phyloP scores from a whole-genome alignment of 2,329 filamentous ascomycete genomes.

The Cladosporium sp. region DNA sequence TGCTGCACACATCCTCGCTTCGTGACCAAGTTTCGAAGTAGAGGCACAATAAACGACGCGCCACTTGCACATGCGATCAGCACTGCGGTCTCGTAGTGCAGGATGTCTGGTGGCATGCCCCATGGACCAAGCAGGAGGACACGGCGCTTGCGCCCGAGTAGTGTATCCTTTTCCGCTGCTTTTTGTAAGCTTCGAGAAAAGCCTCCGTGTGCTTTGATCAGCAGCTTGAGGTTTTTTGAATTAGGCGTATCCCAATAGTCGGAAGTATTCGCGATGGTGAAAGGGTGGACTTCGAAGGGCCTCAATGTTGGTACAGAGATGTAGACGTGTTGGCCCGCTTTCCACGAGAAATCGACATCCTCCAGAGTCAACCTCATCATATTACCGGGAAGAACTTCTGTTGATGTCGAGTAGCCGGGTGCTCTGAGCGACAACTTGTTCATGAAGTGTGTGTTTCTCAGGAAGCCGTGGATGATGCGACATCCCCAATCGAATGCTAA shows the following conservation, averaged over 20 bases:
- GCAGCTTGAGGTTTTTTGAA: constrained; percentile 16
- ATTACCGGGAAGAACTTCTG: constrained; percentile 47
- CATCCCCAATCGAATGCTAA: constrained; percentile 28
- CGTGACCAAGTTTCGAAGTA: constrained; percentile 54
- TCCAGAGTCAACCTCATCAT: constrained; percentile 55
- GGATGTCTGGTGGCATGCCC: constrained; percentile 35
- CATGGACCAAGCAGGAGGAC: constrained; percentile 29
- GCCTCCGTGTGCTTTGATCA: constrained; percentile 29
- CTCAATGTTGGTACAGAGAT: constrained; percentile 51
- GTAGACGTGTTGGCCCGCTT: constrained; percentile 60
- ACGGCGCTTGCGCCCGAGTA: constrained; percentile 15
- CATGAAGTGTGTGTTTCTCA: constrained; percentile 25
- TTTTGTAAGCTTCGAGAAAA: constrained; percentile 26
- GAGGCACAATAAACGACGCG: constrained; percentile 54
- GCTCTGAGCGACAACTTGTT: not conserved
- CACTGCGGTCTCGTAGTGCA: constrained; percentile 59
- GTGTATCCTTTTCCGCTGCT: constrained; percentile 17
- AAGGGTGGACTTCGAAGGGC: constrained; percentile 61
- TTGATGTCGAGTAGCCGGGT: constrained; percentile 23
- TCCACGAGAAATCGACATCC: constrained; percentile 55
- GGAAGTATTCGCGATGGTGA: constrained; percentile 48
- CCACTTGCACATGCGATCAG: constrained; percentile 59
- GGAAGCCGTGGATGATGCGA: constrained; percentile 22
- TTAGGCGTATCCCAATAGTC: constrained; percentile 50
- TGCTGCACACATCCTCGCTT: constrained; percentile 25